Base-by-base conservation (phyloP, 2,329 filamentous ascomycete genomes). In the Aspergillus candidus region DNA sequence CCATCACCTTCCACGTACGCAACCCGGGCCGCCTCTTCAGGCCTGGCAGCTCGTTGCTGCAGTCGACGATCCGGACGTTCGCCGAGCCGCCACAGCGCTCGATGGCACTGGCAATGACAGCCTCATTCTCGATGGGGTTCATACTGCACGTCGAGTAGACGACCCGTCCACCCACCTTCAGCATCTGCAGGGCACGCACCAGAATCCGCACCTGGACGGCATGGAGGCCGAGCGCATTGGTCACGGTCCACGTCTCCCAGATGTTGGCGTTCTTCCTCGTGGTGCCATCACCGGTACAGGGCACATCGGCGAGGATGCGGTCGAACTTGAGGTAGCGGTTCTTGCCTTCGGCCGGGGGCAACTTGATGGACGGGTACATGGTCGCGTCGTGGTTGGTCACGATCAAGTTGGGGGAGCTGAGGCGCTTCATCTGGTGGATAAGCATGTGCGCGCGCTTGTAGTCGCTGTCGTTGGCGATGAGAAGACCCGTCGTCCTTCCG, bases 121-220 rank as follows among this genome's bases (percentile, higher is more conserved):
- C 84, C 70, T 98, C 93, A 60, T 98, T 95, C 73, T 98, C 93
- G 22, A 97, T 82, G 0, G 93, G 93, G 70, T 98, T 98, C 86
- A 98, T 88, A 67, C 89, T 96, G 76, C 93, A 98, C 14, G 93
- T 98, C 3, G 91, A 97, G 72, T 97, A 98, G 41, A 98, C 91
- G 22, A 97, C 87, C 51, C 90, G 82, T 40, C 93, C 93, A 33
- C 93, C 91, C 44, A 88, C 85, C 74, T 96, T 97, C 54, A 98
- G 80, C 82, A 98, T 88, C 70, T 97, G 91, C 40, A 98, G 76
- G 29, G 93, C 88, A 49, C 93, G 84, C 44, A 94, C 86, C 38
- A 98, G 74, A 55, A 98, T 98, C 37, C 91, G 79, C 35, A 88
- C 78, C 69, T 98, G 93, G 1, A 88, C 94, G 30, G 81, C 72